Conservation (phyloP, 495 filamentous ascomycete species). For the Tuber melanosporum region DNA sequence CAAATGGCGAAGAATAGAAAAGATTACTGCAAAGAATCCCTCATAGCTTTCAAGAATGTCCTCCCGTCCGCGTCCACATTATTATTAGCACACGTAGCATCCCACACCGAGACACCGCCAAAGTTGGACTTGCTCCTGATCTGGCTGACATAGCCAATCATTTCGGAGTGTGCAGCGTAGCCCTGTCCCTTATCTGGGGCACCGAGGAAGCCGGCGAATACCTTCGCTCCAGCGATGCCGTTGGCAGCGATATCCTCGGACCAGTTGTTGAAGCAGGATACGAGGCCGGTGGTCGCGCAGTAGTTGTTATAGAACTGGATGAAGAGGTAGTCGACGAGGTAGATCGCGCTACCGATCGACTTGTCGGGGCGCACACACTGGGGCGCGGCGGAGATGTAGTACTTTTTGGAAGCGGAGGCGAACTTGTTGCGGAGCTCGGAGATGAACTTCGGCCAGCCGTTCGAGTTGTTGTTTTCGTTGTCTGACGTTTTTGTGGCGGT, state of each 20-base stretch:
- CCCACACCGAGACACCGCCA: constrained; percentile 11
- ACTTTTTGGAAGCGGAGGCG: constrained; percentile 40
- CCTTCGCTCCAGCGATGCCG: not conserved
- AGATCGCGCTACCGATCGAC: constrained; percentile 44
- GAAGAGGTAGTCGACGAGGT: constrained; percentile 45
- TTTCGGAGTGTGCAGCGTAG: not conserved
- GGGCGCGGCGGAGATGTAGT: constrained; percentile 49
- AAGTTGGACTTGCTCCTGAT: constrained; percentile 2
- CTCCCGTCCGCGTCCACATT: not conserved
- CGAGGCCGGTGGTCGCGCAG: constrained; percentile 5
- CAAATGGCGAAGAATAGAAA: not conserved
- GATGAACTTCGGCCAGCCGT: constrained; percentile 45
- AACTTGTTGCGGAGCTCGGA: constrained; percentile 43
- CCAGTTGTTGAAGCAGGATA: constrained; percentile 14
- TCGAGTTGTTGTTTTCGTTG: constrained; percentile 42
- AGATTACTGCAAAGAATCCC: not conserved
- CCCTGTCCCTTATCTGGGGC: not conserved
- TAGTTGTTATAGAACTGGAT: constrained; percentile 49
- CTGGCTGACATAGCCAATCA: constrained; percentile 14
- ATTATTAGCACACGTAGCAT: not conserved
- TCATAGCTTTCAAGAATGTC: not conserved
- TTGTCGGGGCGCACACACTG: constrained; percentile 48
- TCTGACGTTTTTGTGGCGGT: constrained; percentile 28
- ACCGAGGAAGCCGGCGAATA: constrained; percentile 10
- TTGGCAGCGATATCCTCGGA: not conserved